These are phyloP conservation scores for Mycena venus DNA, from an alignment of 768 basidiomycete genomes.

Conservation along the genomic window DNA sequence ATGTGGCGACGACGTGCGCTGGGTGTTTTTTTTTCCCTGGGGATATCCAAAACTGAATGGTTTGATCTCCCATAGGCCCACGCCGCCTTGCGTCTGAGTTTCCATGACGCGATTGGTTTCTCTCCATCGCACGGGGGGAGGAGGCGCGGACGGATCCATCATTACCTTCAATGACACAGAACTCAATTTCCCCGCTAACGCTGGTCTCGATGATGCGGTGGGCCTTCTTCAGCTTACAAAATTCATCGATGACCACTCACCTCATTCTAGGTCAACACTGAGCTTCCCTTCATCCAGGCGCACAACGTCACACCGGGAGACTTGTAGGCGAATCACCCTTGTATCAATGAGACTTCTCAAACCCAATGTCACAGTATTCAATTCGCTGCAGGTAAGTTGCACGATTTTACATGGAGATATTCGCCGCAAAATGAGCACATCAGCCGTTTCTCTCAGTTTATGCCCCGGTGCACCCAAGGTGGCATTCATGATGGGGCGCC, in stretches of 20 bases:
- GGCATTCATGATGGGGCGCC: conserved; percentile 46
- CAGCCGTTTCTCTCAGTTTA: conserved; percentile 42
- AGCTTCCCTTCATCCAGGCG: conserved; percentile 38
- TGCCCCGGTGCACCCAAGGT: conserved; percentile 49
- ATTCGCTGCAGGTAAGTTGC: conserved; percentile 36
- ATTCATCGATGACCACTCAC: background rate
- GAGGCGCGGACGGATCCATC: conserved; percentile 48
- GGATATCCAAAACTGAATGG: background rate
- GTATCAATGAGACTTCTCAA: background rate
- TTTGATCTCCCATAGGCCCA: conserved; percentile 6
- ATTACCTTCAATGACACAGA: conserved; percentile 46
- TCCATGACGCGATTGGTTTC: conserved; percentile 40
- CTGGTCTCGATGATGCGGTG: conserved; percentile 44
- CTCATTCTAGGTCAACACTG: conserved; percentile 23
- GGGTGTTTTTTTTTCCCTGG: background rate
- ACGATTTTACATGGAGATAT: background rate
- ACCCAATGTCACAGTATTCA: conserved; percentile 31
- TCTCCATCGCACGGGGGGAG: conserved; percentile 25
- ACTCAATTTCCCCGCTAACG: conserved; percentile 43
- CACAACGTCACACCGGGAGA: conserved; percentile 44
- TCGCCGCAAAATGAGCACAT: background rate
- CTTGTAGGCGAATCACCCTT: conserved; percentile 36
- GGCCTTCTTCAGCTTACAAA: background rate
- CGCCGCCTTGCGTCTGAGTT: conserved; percentile 21
- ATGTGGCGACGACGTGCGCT: conserved; percentile 47